Base-by-base conservation (phyloP, 2,329 filamentous ascomycete species). In the Calonectria hawksworthii region DNA sequence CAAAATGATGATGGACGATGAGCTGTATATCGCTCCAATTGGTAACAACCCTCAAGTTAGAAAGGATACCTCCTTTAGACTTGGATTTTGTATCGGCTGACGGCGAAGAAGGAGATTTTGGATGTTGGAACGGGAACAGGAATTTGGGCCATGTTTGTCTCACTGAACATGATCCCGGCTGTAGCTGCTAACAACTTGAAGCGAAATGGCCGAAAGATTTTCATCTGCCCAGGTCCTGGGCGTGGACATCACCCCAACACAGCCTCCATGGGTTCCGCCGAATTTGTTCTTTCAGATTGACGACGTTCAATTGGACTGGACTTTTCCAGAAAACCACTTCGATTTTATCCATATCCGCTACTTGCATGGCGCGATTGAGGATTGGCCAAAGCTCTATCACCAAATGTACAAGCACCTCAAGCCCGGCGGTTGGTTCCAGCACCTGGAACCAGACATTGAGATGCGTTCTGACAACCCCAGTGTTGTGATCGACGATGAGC, bases 1-100 rank as follows among this genome's bases (percentile, higher is more conserved):
- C 13, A 70, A 66, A 9, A 73, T 75, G 70, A 70, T 73, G 59
- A 16, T 73, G 38, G 52, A 59, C 7, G 61, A 75, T 28, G 30
- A 71, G 26, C 36, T 75, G 28, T 68, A 63, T 30, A 26, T 59
- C 21, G 51, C 71, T 16, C 67, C 71, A 11, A 70, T 74, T 51
- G 66, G 66, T 50, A 63, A 70, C 13, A 70, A 64, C 11, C 74
- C 66, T 3, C 66, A 75, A 50, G 59, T 61, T 18, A 30, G 36
- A 63, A 9, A 41, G 38, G 16, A 4, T 41, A 38, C 11, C 26
- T 8, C 14, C 16, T 52, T 21, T 28, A 2, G 8, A 8, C 14
- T 14, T 28, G 36, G 18, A 10, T 26, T 11, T 30, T 18, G 14
- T 3, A 26, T 9, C 2, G 21, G 30, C 59, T 70, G 16, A 70